Base-by-base conservation (phyloP, 441 rosid genomes). In the Croton laevigatus region DNA sequence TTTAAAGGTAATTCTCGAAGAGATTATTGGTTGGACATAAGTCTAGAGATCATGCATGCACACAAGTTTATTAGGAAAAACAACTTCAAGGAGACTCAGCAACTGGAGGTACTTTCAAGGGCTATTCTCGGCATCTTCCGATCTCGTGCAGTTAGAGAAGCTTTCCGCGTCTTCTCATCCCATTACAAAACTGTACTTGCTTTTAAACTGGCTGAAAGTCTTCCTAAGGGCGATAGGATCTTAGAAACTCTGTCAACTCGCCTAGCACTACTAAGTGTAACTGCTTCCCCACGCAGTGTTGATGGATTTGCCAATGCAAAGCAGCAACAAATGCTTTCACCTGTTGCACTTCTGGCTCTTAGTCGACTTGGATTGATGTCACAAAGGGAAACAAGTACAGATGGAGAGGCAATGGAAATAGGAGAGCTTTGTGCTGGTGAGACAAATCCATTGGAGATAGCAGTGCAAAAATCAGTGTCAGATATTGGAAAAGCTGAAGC, bases 141-240 rank as follows among this genome's bases (percentile, higher is more conserved):
- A 13, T 93, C 83, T 67, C 93, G 85, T 64, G 96, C 97, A 52
- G 74, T 86, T 72, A 89, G 84, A 77, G 98, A 93, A 79, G 89
- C 89, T 75, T 85, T 91, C 79, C 86, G 73, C 52, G 77, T 84
- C 79, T 88, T 88, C 81, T 79, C 98, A 63, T 88, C 98, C 58
- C 86, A 83, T 55, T 91, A 90, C 81, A 89, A 88, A 79, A 85
- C 96, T 17, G 68, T 88, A 71, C 96, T 94, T 69, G 81, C 89
- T 70, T 91, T 91, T 78, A 91, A 86, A 82, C 83, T 94, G 64
- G 97, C 96, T 74, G 97, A 91, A 88, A 88, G 97, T 79, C 92
- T 91, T 73, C 98, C 97, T 22, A 76, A 88, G 66, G 98, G 98
- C 68, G 97, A 93, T 79, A 77, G 63, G 74, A 86, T 93, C 71